Evolutionary conservation across 2,329 filamentous ascomycete genomes (phyloP), one percentile per base, ranked within the genome.

Genomic region (Exophiala aquamarina): DNA sequence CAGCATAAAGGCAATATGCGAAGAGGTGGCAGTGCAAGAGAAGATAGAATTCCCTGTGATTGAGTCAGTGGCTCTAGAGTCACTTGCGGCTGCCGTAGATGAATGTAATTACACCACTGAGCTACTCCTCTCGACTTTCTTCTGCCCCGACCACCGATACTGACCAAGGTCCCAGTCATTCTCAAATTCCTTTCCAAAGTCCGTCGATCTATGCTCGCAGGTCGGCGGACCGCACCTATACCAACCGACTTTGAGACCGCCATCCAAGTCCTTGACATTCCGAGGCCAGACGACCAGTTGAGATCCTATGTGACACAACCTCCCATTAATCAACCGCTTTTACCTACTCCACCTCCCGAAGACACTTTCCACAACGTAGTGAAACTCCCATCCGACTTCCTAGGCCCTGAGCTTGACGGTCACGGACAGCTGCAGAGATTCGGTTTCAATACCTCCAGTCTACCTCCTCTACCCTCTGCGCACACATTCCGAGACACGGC

Each of bases 401-500:
- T 84, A 2, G 76, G 76, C 11, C 68, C 75, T 3, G 70, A 74
- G 18, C 63, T 82, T 11, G 76, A 73, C 18, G 72, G 69, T 34
- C 68, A 68, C 38, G 63, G 66, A 35, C 70, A 76, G 44, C 70
- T 72, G 35, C 68, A 70, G 36, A 71, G 68, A 39, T 71, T 70
- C 56, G 60, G 66, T 14, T 82, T 81, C 61, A 78, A 84, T 47
- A 80, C 81, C 1, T 66, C 68, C 40, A 78, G 84, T 50, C 81
- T 86, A 49, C 83, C 83, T 2, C 66, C 73, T 17, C 77, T 84
- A 32, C 83, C 83, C 6, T 81, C 81, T 40, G 77, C 75, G 60
- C 82, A 86, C 62, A 83, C 83, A 1, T 86, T 81, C 67, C 76
- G 76, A 55, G 66, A 75, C 19, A 84, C 82, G 1, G 70, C 79